phyloP scores from a whole-genome alignment of 306 rosid species.

The Hylodesmum podocarpum region DNA sequence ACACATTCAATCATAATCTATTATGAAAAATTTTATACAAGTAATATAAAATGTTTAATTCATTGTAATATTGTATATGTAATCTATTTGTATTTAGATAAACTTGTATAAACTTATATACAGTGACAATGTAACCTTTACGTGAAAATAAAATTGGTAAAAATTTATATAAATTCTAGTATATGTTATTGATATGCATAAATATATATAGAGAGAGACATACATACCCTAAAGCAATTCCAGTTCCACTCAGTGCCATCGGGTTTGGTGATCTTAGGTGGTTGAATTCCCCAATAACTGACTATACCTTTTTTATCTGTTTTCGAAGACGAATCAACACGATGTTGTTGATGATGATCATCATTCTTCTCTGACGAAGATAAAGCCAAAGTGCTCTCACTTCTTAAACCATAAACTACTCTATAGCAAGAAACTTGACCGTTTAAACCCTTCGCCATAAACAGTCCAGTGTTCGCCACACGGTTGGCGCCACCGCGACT shows the following conservation, averaged over 20 bases:
- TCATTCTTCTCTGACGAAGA: conserved; percentile 33
- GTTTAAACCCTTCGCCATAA: conserved; percentile 18
- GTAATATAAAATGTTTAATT: too few species aligned
- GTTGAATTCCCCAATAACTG: conserved; percentile 70
- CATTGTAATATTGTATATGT: too few species aligned
- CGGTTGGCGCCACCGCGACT: conserved; percentile 17
- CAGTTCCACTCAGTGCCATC: conserved; percentile 82
- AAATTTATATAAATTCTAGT: too few species aligned
- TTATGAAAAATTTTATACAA: too few species aligned
- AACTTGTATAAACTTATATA: too few species aligned
- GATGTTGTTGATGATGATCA: too few species aligned
- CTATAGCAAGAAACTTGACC: conserved; percentile 13
- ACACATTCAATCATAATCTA: too few species aligned
- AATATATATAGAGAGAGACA: not conserved
- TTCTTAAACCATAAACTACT: conserved; percentile 22
- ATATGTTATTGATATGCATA: too few species aligned
- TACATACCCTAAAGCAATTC: conserved; percentile 66
- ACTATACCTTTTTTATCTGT: conserved; percentile 30
- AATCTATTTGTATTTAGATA: too few species aligned
- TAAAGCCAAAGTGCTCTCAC: conserved; percentile 28
- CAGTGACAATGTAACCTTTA: too few species aligned
- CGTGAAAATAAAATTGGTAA: too few species aligned
- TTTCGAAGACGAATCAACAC: conserved; percentile 3
- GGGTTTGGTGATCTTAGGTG: conserved; percentile 32
- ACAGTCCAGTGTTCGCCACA: not conserved